A percentile compares a stretch with the other conserved stretches of the same genome.
These are phyloP conservation scores for Helichrysum umbraculigerum DNA, from an alignment of 129 eudicot species.

Conservation along the genomic window DNA sequence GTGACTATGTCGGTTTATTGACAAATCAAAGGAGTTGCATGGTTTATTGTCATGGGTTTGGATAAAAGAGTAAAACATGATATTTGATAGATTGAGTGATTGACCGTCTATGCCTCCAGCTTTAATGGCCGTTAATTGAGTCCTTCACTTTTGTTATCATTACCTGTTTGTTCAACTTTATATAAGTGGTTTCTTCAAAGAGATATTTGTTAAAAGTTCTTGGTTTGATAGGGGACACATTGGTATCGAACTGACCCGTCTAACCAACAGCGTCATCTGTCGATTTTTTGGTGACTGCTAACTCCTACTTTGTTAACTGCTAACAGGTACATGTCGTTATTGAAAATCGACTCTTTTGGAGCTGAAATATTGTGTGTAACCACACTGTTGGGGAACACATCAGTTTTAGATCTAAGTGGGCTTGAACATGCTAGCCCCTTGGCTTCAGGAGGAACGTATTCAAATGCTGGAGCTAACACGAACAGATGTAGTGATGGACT, in stretches of 20 bases:
- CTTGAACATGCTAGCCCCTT: slow-evolving; percentile 99
- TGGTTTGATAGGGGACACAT: slow-evolving; percentile 39
- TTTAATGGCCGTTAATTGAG: slow-evolving; percentile 9
- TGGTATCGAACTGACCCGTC: slow-evolving; percentile 53
- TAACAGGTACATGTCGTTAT: slow-evolving; percentile 98
- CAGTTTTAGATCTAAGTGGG: slow-evolving; percentile 99
- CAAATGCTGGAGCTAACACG: slow-evolving; percentile 92
- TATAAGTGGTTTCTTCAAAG: slow-evolving; percentile 25
- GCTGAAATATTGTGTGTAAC: slow-evolving; percentile 99
- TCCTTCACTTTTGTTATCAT: slow-evolving; percentile 11
- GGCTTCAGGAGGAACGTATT: slow-evolving; percentile 96
- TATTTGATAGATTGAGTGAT: not conserved
- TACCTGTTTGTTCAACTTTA: slow-evolving; percentile 20
- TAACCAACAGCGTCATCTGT: slow-evolving; percentile 50
- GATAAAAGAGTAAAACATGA: slow-evolving; percentile 8
- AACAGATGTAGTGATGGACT: slow-evolving; percentile 85
- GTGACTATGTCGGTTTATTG: slow-evolving; percentile 12
- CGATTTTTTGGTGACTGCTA: slow-evolving; percentile 73
- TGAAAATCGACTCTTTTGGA: slow-evolving; percentile 97
- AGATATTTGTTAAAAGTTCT: no score
- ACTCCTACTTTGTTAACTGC: slow-evolving; percentile 82
- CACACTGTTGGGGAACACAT: slow-evolving; percentile 99
- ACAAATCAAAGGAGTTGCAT: slow-evolving; percentile 30
- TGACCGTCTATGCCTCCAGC: not conserved
- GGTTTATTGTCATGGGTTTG: slow-evolving; percentile 16